Evolutionary conservation across 306 rosid genomes (phyloP), one percentile per base, ranked within the genome.

Genomic region (Pterocarpus macrocarpus): DNA sequence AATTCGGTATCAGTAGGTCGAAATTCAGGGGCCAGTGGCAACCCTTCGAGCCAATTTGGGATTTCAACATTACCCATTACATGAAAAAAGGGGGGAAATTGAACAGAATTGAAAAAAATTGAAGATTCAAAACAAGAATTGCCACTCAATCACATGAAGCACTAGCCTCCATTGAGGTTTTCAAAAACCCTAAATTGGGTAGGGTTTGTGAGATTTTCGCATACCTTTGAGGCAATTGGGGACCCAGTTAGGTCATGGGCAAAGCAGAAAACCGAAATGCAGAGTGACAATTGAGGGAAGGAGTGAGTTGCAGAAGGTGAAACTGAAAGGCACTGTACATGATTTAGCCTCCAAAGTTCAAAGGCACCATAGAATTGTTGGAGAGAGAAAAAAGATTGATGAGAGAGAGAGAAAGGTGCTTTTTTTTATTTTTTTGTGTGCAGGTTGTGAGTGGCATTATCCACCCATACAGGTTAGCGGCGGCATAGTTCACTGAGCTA

Each of bases 11-110:
- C 98, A 0, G 99, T 96, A 39, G 99, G 99, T 56, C 90, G 92
- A 88, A 96, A 96, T 85, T 88, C 97, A 2, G 97, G 99, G 28
- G 99, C 99, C 85, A 86, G 87, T n/a, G 98, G 97, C 91, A 95
- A 82, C 87, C 80, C 86, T 83, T 91, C 57, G 3, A 93, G 89
- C 99, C 99, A 95, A 82, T 87, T 87, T 69, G 98, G 98, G 82
- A 89, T 90, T 82, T 95, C 98, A 78, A 86, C 89, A 81, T 81
- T 81, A 81, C 92, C 97, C 99, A 96, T 96, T 84, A 69, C 83
- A 84, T 73, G 81, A 66, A 87, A 56, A 47, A 34, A 4, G 15
- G 47, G 32, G 10, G 4, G 16, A 34, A 63, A 47, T 32, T 16
- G 33, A 65, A 77, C 32, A n/a, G 8, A 55, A 15, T n/a, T 1